phyloP scores from a whole-genome alignment of 2,329 filamentous ascomycete species.

The Scedosporium minutisporum region DNA sequence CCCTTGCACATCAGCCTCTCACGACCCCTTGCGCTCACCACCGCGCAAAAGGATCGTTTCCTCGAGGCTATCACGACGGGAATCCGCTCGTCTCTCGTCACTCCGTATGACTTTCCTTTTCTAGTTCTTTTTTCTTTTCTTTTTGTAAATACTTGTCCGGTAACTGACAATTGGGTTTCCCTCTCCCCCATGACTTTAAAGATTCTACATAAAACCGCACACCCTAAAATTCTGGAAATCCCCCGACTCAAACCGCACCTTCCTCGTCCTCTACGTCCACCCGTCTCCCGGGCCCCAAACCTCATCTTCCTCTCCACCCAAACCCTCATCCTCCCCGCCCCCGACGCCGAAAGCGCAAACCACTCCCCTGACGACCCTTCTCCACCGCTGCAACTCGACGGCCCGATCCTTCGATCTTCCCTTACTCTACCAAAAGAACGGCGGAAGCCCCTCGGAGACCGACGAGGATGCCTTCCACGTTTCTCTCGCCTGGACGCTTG shows the following conservation, averaged over 20 bases:
- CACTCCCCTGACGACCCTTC: constrained; percentile 49
- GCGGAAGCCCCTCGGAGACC: constrained; percentile 13
- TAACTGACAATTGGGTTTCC: too few species aligned
- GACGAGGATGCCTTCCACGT: constrained; percentile 61
- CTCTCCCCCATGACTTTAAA: constrained; percentile 3
- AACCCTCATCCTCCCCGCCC: background rate
- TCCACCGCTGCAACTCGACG: constrained; percentile 57
- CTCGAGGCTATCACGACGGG: constrained; percentile 37
- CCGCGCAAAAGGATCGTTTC: constrained; percentile 63
- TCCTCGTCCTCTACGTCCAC: constrained; percentile 66
- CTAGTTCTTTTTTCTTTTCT: background rate
- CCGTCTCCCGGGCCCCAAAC: background rate
- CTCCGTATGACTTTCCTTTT: background rate
- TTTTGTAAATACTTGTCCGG: too few species aligned
- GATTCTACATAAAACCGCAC: constrained; percentile 28
- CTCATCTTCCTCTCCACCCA: constrained; percentile 1
- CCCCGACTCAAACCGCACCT: constrained; percentile 61
- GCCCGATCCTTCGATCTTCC: constrained; percentile 55
- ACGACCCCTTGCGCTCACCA: constrained; percentile 64
- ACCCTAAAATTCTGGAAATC: constrained; percentile 41
- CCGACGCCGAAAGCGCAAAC: constrained; percentile 16
- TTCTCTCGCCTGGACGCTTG: constrained; percentile 77
- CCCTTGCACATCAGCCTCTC: constrained; percentile 91
- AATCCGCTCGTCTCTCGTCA: background rate
- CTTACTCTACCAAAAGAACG: constrained; percentile 47